These are phyloP conservation scores for Fonsecaea nubica DNA, from an alignment of 2,329 filamentous ascomycete species.

Conservation along the genomic window DNA sequence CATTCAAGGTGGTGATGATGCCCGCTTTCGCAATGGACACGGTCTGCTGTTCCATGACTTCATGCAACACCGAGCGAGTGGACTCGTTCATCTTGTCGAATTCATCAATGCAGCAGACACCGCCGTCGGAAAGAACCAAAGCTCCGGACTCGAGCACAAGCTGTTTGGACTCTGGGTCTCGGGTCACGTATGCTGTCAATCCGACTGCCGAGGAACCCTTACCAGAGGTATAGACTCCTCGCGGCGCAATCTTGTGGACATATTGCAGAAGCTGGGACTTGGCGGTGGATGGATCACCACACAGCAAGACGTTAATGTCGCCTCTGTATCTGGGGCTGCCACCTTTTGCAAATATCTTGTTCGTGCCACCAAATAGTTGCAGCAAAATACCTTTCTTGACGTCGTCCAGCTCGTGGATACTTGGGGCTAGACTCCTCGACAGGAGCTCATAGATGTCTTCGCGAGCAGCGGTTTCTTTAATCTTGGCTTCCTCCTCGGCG, in stretches of 20 bases:
- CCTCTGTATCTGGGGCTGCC: constrained; percentile 94
- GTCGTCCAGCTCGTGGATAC: constrained; percentile 97
- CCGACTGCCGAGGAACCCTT: constrained; percentile 78
- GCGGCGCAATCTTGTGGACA: constrained; percentile 95
- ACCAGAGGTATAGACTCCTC: constrained; percentile 78
- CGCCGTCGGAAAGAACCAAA: constrained; percentile 74
- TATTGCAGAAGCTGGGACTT: constrained; percentile 96
- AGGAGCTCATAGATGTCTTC: constrained; percentile 93
- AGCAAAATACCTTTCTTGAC: constrained; percentile 98
- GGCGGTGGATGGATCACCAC: constrained; percentile 93
- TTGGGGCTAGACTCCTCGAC: constrained; percentile 87
- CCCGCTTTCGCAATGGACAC: constrained; percentile 79
- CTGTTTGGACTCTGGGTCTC: constrained; percentile 75
- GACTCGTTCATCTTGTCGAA: constrained; percentile 82
- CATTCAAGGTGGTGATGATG: constrained; percentile 88
- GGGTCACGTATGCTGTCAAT: constrained; percentile 77
- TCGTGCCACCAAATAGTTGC: constrained; percentile 95
- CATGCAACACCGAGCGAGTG: constrained; percentile 75
- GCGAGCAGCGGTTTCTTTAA: constrained; percentile 77
- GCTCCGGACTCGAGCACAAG: constrained; percentile 77
- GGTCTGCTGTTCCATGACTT: constrained; percentile 83
- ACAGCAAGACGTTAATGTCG: constrained; percentile 96
- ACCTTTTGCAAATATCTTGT: constrained; percentile 96
- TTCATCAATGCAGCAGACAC: constrained; percentile 79
- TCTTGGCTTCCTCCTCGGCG: constrained; percentile 87